Conservation (phyloP, 148 eudicot species). For the Salicornia ramosissima region DNA sequence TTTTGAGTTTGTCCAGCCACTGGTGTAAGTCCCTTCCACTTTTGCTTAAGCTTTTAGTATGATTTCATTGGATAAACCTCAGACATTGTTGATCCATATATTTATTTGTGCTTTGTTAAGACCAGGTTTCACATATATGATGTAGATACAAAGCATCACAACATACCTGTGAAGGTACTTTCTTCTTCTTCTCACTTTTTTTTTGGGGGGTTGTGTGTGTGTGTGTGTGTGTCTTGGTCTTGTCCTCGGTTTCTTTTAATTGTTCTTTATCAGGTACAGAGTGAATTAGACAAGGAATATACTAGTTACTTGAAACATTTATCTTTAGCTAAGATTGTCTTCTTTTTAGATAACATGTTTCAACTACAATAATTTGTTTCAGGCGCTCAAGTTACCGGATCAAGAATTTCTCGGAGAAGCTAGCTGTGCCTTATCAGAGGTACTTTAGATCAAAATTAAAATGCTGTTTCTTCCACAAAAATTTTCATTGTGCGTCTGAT, state of each 20-base stretch:
- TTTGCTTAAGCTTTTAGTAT: background rate
- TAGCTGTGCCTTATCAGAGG: slow-evolving; percentile 77
- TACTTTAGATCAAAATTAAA: slow-evolving; percentile 6
- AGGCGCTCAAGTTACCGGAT: slow-evolving; percentile 64
- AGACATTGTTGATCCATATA: slow-evolving; percentile 8
- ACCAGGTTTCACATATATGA: slow-evolving; percentile 76
- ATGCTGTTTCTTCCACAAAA: background rate
- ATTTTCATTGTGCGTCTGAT: background rate
- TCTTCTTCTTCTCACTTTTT: background rate
- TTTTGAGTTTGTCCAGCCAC: slow-evolving; percentile 78
- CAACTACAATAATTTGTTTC: slow-evolving; percentile 9
- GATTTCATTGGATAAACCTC: background rate
- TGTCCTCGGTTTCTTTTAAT: background rate
- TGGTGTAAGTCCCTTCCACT: slow-evolving; percentile 46
- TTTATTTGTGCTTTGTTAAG: slow-evolving; percentile 14
- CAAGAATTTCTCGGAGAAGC: slow-evolving; percentile 95
- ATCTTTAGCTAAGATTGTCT: background rate
- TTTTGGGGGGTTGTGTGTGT: too few species aligned
- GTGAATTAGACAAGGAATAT: too few species aligned
- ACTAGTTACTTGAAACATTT: background rate
- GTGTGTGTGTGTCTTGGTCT: background rate
- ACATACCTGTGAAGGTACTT: slow-evolving; percentile 64
- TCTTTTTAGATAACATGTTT: background rate
- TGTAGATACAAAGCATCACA: slow-evolving; percentile 75
- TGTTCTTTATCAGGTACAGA: background rate